These are phyloP conservation scores for Chiua virens DNA, from an alignment of 768 basidiomycete species.

Conservation along the genomic window DNA sequence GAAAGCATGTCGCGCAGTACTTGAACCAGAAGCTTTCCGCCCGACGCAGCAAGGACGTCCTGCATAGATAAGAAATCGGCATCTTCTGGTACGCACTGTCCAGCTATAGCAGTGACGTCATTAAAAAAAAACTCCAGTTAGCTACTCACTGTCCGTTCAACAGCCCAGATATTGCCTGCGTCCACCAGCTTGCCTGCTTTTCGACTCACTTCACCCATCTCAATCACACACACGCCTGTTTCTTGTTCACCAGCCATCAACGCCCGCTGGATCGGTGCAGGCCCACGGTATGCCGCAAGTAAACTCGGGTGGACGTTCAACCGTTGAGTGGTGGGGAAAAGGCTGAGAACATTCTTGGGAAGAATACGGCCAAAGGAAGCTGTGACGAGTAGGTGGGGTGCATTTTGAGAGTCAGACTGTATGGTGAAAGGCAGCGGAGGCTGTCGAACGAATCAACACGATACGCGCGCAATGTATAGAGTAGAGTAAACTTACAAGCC, in stretches of 20 bases:
- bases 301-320: constrained; percentile 91
- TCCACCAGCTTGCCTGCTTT: constrained; percentile 65
- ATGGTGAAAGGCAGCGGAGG: constrained; percentile 40
- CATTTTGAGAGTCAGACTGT: constrained; percentile 21
- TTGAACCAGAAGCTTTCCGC: constrained; percentile 70
- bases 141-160: constrained; percentile 50
- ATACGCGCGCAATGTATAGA: not conserved
- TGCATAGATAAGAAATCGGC: constrained; percentile 57
- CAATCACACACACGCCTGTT: constrained; percentile 81
- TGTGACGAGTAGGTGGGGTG: constrained; percentile 67
- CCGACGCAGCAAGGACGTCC: constrained; percentile 55
- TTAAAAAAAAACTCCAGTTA: not conserved
- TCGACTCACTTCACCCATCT: constrained; percentile 59
- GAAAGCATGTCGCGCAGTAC: constrained; percentile 63
- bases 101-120: not conserved
- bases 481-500: constrained; percentile 49
- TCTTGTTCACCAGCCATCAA: constrained; percentile 63
- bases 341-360: constrained; percentile 54
- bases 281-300: constrained; percentile 84
- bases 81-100: constrained; percentile 52
- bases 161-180: constrained; percentile 69
- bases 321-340: constrained; percentile 57
- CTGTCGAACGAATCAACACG: constrained; percentile 33
- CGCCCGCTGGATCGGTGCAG: constrained; percentile 86
- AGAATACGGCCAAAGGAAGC: constrained; percentile 93